Percentiles rank a stretch among this genome's conserved stretches.
These are phyloP conservation scores for Dispira simplex DNA, from an alignment of 192 early-diverging fungal species.

Conservation along the genomic window DNA sequence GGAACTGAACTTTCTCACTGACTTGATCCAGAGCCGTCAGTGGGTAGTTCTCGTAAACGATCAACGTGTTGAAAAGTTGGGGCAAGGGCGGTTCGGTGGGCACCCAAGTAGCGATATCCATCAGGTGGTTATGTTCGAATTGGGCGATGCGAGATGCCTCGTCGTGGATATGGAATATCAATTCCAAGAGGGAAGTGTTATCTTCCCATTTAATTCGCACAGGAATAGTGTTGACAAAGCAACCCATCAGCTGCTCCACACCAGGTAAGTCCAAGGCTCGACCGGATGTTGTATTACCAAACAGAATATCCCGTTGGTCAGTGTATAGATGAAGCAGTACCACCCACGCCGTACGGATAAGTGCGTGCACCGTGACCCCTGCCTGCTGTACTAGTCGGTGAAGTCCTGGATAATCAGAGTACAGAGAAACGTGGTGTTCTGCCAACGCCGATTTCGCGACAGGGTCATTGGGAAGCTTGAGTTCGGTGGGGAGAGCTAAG, in stretches of 20 bases:
- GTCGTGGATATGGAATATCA: not conserved
- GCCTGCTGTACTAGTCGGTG: not conserved
- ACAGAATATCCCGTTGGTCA: conserved; percentile 1
- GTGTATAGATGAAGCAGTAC: not conserved
- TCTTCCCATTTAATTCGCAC: not conserved
- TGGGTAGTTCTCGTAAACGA: not conserved
- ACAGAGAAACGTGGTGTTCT: no score
- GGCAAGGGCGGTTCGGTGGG: not conserved
- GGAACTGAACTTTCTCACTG: not conserved
- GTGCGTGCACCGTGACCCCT: not conserved
- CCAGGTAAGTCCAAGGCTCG: not conserved
- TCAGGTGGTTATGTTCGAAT: conserved; percentile 1
- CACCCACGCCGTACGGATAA: not conserved
- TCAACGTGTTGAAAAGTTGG: conserved; percentile 4
- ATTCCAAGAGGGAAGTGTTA: not conserved
- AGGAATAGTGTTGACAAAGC: conserved; percentile 3
- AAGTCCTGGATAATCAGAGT: no score
- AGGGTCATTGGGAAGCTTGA: no score
- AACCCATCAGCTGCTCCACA: not conserved
- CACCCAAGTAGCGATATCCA: not conserved
- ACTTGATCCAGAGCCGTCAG: not conserved
- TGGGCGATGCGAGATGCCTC: no score
- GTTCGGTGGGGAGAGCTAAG: no score
- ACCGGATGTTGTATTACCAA: conserved; percentile 1
- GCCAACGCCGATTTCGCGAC: no score